Base-by-base conservation (phyloP, 306 rosid species). In the Sophora flavescens region DNA sequence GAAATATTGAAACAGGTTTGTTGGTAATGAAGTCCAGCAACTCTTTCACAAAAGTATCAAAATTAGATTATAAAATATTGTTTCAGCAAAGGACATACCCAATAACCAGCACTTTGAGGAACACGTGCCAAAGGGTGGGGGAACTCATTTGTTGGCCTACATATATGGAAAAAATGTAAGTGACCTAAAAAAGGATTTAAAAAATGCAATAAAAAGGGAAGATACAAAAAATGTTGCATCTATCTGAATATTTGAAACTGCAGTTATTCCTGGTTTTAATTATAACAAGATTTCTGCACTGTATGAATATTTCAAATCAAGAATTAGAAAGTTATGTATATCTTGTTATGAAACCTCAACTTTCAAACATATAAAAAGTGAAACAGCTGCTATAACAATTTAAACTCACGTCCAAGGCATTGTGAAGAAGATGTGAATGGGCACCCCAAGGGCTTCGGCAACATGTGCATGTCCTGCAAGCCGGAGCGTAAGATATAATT, bases 331-430 rank as follows among this genome's bases (percentile, higher is more conserved):
- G 72, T 15, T 54, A 58, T 64, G 5, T 63, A 63, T 62, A 57
- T 63, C 36, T 30, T 13, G 60, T 35, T 35, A 72, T 72, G 62
- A 57, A 81, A 68, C 50, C 28, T 63, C 63, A 39, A 69, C 78
- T 63, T 59, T 61, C 70, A 50, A 59, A n/a, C 47, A 61, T 59
- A 53, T 59, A 51, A 57, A 73, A 75, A 63, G 51, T 8, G 68
- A 75, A 36, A 7, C 44, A 47, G 63, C n/a, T 30, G 42, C 56
- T 30, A 59, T 50, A 51, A 76, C 45, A 76, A 44, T 77, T 35
- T 33, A 66, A 81, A 89, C 98, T 89, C 81, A 95, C 99, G 99
- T 95, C 99, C 99, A 95, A 58, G 99, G 99, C 99, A 95, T 95
- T 53, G 99, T 95, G 89, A 95, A 95, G 96, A 92, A 95, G 74